Evolutionary conservation across 164 flowering plant species (phyloP).

Genomic region (Annona cherimola): DNA sequence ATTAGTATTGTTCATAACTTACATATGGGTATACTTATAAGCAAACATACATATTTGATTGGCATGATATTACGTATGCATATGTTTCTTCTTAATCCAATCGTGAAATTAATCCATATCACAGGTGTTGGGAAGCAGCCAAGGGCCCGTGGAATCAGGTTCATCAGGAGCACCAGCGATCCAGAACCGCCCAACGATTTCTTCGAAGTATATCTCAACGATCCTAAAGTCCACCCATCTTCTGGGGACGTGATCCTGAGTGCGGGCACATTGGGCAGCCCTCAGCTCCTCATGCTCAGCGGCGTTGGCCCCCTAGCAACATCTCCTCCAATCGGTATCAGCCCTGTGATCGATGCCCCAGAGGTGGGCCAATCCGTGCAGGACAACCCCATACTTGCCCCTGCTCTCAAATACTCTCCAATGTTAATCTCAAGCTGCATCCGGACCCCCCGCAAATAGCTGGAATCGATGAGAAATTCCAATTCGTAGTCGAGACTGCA

Average conservation of each 20-base stretch:
- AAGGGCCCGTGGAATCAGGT: constrained; percentile 9
- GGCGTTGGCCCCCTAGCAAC: constrained; percentile 37
- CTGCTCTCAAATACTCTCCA: too few relatives aligned
- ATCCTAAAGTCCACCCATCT: constrained; percentile 5
- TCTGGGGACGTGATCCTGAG: constrained; percentile 28
- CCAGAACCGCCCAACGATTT: not conserved
- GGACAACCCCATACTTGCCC: constrained; percentile 39
- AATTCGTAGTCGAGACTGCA: too few relatives aligned
- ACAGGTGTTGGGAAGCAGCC: constrained; percentile 6
- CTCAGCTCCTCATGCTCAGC: constrained; percentile 39
- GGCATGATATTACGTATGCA: too few relatives aligned
- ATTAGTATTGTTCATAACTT: too few relatives aligned
- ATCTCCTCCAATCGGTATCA: constrained; percentile 23
- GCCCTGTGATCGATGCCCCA: constrained; percentile 5
- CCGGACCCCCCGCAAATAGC: too few relatives aligned
- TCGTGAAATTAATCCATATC: too few relatives aligned
- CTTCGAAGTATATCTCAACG: constrained; percentile 8
- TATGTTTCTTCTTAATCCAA: too few relatives aligned
- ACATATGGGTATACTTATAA: too few relatives aligned
- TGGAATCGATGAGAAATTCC: too few relatives aligned
- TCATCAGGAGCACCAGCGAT: constrained; percentile 7
- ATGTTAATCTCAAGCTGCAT: too few relatives aligned
- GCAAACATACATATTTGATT: too few relatives aligned
- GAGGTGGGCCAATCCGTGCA: constrained; percentile 30
- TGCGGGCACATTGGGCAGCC: constrained; percentile 40